phyloP scores from a whole-genome alignment of 805 yeast species.

The Metschnikowia sp. region DNA sequence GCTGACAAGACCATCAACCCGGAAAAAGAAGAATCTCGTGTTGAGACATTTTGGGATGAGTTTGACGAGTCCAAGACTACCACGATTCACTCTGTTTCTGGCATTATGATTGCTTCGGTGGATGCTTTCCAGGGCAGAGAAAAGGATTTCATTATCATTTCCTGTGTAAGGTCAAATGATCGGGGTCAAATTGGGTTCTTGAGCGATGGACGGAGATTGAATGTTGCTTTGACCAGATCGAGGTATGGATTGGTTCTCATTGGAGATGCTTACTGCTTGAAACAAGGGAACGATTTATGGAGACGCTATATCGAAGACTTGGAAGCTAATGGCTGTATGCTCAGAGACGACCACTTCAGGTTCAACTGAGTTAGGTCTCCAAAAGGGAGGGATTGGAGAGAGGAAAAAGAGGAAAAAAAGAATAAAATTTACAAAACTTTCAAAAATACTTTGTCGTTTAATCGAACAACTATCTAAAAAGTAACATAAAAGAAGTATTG shows the following conservation, averaged over 20 bases:
- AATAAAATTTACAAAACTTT: too few relatives aligned
- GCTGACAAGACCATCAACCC: neutral
- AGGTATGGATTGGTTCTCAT: slow-evolving; percentile 47
- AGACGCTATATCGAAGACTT: slow-evolving; percentile 37
- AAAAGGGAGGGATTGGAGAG: too few relatives aligned
- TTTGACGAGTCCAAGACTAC: neutral
- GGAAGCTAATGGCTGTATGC: neutral
- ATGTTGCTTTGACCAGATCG: slow-evolving; percentile 44
- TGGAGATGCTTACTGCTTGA: slow-evolving; percentile 79
- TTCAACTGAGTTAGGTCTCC: too few relatives aligned
- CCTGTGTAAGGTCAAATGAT: slow-evolving; percentile 44
- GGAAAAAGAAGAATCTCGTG: neutral
- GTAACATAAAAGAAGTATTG: too few relatives aligned
- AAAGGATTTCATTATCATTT: slow-evolving; percentile 40
- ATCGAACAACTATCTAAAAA: too few relatives aligned
- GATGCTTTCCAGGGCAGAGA: slow-evolving; percentile 43
- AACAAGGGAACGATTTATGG: slow-evolving; percentile 68
- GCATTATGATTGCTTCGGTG: slow-evolving; percentile 70
- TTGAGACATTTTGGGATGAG: neutral
- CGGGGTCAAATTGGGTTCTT: slow-evolving; percentile 39
- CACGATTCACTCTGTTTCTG: slow-evolving; percentile 2
- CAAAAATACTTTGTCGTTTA: too few relatives aligned
- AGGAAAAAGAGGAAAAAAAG: too few relatives aligned
- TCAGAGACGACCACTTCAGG: too few relatives aligned
- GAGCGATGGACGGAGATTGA: slow-evolving; percentile 40